Conservation (phyloP, 768 basidiomycete genomes). For the Boletellus sp. region DNA sequence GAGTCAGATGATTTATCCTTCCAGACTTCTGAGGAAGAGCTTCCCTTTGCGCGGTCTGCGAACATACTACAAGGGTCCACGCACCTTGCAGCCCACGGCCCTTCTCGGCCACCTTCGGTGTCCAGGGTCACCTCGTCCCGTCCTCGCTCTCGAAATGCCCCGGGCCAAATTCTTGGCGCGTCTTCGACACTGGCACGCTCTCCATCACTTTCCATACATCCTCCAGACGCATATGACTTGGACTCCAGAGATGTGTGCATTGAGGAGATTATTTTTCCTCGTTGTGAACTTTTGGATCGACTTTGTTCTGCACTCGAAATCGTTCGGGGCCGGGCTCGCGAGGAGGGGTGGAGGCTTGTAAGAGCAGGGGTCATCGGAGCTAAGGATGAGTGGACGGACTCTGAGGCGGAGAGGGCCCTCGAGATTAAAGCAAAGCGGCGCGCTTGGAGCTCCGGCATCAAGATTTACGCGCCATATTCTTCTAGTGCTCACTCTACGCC, state of each 20-base stretch:
- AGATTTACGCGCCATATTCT: conserved; percentile 33
- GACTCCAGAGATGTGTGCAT: conserved; percentile 1
- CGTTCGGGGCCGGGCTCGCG: conserved; percentile 40
- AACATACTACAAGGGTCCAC: neutral
- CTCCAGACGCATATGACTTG: neutral
- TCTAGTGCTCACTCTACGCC: neutral
- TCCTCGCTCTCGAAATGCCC: conserved; percentile 24
- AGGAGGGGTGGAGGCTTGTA: conserved; percentile 39
- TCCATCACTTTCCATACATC: conserved; percentile 3
- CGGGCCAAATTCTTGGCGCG: conserved; percentile 1
- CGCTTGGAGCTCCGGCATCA: conserved; percentile 60
- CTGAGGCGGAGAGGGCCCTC: conserved; percentile 35
- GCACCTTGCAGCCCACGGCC: neutral
- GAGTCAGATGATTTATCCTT: conserved; percentile 26
- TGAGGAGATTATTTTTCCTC: conserved; percentile 17
- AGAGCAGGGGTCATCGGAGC: conserved; percentile 22
- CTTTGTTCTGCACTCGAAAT: conserved; percentile 41
- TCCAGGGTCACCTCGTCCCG: conserved; percentile 24
- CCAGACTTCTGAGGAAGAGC: conserved; percentile 24
- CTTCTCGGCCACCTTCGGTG: conserved; percentile 9
- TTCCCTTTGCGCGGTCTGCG: conserved; percentile 7
- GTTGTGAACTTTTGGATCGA: conserved; percentile 29
- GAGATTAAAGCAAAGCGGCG: conserved; percentile 58
- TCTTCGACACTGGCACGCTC: neutral
- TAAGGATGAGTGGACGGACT: conserved; percentile 26